Evolutionary conservation across 1,139 yeast genomes (phyloP), one percentile per base, ranked within the genome.

Genomic region (Cylindricascospora bacillispora): DNA sequence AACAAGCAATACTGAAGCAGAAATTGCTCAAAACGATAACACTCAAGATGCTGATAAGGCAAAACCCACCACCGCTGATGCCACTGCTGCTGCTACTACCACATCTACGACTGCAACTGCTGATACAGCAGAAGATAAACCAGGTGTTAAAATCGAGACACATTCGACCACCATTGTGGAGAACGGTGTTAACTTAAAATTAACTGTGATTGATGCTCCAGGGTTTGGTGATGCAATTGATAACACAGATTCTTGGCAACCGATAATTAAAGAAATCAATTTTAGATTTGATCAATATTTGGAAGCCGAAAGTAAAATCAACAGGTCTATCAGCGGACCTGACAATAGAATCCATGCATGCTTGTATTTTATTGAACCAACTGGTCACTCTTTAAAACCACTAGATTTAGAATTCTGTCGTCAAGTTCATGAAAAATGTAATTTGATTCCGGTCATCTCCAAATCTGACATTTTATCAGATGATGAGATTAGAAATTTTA

Each of bases 191-290:
- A 76, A 77, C 48, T 72, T 92, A 52, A 78, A 74, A 40, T 68
- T 92, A 49, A 79, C 83, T 28, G 81, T 92, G 28, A 71, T 89
- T 41, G 89, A 86, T 41, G 74, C 97, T 20, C 93, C 93, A 17
- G 97, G 97, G 2, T 92, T 83, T 57, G 98, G 95, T 42, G 95
- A 83, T 49, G 71, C 75, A 30, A 75, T 89, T 52, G 82, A 92
- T 61, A 89, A 85, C 58, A 63, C 73, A 26, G 86, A 83, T 47
- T 68, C 93, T 16, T 92, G 97, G 95, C 73, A 73, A 54, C 95
- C 97, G 37, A 82, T 92, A 44, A 79, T 86, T 34, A 86, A 81
- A 36, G 95, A 86, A 57, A 77, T 92, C 51, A 82, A 85, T 55
- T 59, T 65, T 40, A 73, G 97, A 51, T 92, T 78, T 52, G 95